A percentile compares a stretch with the other conserved stretches of the same genome.
phyloP scores from a whole-genome alignment of 164 flowering plant species.

The Kalanchoe fedtschenkoi region DNA sequence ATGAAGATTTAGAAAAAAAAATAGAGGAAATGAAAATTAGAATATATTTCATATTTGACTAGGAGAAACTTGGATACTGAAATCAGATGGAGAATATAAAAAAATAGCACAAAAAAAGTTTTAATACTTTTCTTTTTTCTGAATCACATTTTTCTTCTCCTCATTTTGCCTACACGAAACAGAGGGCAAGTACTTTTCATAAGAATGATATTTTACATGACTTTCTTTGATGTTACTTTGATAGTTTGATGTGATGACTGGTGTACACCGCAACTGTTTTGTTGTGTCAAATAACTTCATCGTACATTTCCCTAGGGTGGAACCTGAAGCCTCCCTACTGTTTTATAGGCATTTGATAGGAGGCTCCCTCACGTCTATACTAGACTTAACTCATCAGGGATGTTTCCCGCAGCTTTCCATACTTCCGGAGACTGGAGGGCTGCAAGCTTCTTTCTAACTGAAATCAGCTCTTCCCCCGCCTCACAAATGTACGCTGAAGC shows the following conservation, averaged over 20 bases:
- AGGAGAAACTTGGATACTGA: no score
- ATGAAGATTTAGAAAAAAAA: no score
- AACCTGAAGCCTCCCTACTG: neutral
- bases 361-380: constrained; percentile 14
- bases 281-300: neutral
- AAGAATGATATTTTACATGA: neutral
- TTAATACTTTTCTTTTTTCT: no score
- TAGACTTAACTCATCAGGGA: constrained; percentile 45
- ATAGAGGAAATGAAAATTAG: no score
- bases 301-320: neutral
- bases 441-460: constrained; percentile 36
- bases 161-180: no score
- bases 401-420: constrained; percentile 11
- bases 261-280: neutral
- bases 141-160: no score
- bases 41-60: no score
- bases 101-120: no score
- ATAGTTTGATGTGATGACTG: neutral
- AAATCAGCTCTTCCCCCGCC: constrained; percentile 65
- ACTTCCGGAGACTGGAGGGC: constrained; percentile 19
- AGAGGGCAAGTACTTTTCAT: no score
- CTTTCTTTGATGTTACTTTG: no score
- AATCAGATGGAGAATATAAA: no score
- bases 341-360: neutral
- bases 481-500: constrained; percentile 79